A percentile compares a stretch with the other conserved stretches of the same genome.
phyloP scores from a whole-genome alignment of 192 early-diverging fungal genomes.

The Linnemannia elongata region DNA sequence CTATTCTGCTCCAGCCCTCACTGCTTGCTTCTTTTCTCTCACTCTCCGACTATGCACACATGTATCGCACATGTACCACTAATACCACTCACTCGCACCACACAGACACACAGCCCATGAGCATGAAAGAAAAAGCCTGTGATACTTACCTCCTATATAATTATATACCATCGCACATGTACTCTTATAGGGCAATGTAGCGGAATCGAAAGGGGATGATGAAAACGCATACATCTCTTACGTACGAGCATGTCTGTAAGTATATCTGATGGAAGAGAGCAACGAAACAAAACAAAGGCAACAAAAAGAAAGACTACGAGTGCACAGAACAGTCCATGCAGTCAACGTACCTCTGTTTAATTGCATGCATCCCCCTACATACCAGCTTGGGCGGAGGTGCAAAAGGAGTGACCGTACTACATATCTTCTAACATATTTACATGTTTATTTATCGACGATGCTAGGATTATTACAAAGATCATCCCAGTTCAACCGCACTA shows the following conservation, averaged over 20 bases:
- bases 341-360: background rate
- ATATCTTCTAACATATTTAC: background rate
- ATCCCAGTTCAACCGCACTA: constrained; percentile 42
- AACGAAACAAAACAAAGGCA: background rate
- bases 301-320: background rate
- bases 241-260: constrained; percentile 54
- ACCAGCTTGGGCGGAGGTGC: too few relatives aligned
- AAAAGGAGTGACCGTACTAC: background rate
- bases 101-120: too few relatives aligned
- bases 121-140: too few relatives aligned
- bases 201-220: constrained; percentile 41
- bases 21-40: background rate
- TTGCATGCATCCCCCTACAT: background rate
- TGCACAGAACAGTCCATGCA: background rate
- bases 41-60: background rate
- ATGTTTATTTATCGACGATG: background rate
- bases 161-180: too few relatives aligned
- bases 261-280: background rate
- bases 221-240: constrained; percentile 52
- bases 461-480: constrained; percentile 48
- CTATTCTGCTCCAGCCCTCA: background rate
- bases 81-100: too few relatives aligned
- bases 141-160: too few relatives aligned
- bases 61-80: too few relatives aligned
- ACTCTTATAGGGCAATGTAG: constrained; percentile 34